A percentile compares a stretch with the other conserved stretches of the same genome.
Evolutionary conservation across 192 early-diverging fungal species (phyloP).

Genomic region (Coemansia sp.): DNA sequence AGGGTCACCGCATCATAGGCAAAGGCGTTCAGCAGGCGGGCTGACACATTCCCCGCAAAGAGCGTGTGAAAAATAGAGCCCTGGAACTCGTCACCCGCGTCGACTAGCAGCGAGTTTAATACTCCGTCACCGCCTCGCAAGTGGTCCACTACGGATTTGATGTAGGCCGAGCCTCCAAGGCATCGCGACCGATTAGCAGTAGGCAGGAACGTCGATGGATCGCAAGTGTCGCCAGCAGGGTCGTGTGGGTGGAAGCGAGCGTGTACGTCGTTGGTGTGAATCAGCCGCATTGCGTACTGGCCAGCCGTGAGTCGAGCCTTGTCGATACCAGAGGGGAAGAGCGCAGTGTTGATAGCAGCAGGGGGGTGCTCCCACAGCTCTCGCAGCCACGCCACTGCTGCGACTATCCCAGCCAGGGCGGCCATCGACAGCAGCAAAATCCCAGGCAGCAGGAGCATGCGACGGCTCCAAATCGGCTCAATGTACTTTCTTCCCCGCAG

Average conservation of each 20-base stretch:
- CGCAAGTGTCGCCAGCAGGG: slow-evolving; percentile 49
- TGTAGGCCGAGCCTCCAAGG: slow-evolving; percentile 66
- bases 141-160: slow-evolving; percentile 62
- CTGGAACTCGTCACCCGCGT: slow-evolving; percentile 72
- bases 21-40: slow-evolving; percentile 63
- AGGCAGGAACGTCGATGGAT: slow-evolving; percentile 7
- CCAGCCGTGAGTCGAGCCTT: neutral
- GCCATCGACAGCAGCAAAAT: slow-evolving; percentile 30
- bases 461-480: slow-evolving; percentile 41
- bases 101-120: slow-evolving; percentile 58
- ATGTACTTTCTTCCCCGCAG: neutral
- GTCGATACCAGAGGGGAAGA: slow-evolving; percentile 27
- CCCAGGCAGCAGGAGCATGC: slow-evolving; percentile 34
- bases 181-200: slow-evolving; percentile 20
- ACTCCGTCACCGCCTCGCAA: slow-evolving; percentile 49
- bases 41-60: slow-evolving; percentile 61
- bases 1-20: slow-evolving; percentile 59
- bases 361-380: slow-evolving; percentile 10
- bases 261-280: slow-evolving; percentile 64
- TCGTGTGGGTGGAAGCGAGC: slow-evolving; percentile 54
- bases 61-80: slow-evolving; percentile 69
- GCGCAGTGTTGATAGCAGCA: slow-evolving; percentile 5
- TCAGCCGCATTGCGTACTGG: slow-evolving; percentile 46
- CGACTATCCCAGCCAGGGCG: slow-evolving; percentile 11
- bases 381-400: slow-evolving; percentile 24